Evolutionary conservation across 495 filamentous ascomycete species (phyloP).

Genomic region (Xylaria telfairii): DNA sequence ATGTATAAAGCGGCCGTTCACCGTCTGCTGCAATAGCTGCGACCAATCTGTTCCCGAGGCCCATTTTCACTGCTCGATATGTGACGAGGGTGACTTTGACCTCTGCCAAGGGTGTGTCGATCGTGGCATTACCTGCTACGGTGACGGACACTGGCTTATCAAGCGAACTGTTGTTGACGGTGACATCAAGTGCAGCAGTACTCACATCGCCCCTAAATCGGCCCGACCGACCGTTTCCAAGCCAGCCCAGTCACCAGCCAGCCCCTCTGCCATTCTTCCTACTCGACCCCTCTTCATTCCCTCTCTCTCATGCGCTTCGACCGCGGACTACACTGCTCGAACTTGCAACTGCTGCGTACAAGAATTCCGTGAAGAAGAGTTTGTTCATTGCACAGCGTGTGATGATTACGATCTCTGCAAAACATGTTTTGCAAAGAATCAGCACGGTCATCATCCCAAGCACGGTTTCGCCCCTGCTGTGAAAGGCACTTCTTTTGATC

Average conservation of each 20-base stretch:
- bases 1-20: constrained; percentile 44
- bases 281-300: constrained; percentile 31
- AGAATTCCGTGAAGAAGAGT: constrained; percentile 74
- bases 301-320: not conserved
- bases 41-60: constrained; percentile 74
- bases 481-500: constrained; percentile 59
- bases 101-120: constrained; percentile 83
- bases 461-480: constrained; percentile 77
- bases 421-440: constrained; percentile 72
- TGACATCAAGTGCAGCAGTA: constrained; percentile 80
- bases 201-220: constrained; percentile 68
- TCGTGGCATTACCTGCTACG: constrained; percentile 74
- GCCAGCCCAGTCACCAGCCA: not conserved
- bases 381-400: constrained; percentile 85
- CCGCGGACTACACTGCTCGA: constrained; percentile 54
- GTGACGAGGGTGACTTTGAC: constrained; percentile 93
- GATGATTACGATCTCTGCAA: constrained; percentile 93
- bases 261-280: not conserved
- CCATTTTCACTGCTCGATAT: constrained; percentile 94
- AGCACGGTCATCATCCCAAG: constrained; percentile 91
- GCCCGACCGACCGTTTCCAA: constrained; percentile 31
- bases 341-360: constrained; percentile 93
- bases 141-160: constrained; percentile 87
- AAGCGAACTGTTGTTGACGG: constrained; percentile 84
- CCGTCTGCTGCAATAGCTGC: constrained; percentile 95